Conservation (phyloP, 441 rosid species). For the Corymbia calophylla region DNA sequence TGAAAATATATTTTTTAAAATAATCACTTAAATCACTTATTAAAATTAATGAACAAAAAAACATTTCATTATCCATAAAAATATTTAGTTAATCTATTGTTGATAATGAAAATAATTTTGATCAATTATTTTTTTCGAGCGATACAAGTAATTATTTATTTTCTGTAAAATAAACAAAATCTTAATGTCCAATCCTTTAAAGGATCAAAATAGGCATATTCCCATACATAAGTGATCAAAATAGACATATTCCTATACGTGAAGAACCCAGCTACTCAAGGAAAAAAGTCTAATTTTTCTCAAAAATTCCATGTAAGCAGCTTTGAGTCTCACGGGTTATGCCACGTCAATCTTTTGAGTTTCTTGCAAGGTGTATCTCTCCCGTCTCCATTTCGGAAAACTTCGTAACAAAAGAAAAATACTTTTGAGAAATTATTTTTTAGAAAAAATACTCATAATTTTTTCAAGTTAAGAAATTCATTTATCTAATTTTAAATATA, state of each 20-base stretch:
- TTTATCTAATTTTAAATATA: accelerated
- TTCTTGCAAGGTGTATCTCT: background rate
- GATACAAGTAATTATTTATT: too few relatives aligned
- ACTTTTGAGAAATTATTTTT: accelerated
- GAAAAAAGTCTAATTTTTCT: background rate
- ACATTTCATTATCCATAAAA: accelerated
- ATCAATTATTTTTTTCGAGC: too few relatives aligned
- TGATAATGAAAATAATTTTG: too few relatives aligned
- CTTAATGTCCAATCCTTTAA: background rate
- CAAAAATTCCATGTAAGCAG: background rate
- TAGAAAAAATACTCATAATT: too few relatives aligned
- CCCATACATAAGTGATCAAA: background rate
- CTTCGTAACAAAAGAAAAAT: background rate
- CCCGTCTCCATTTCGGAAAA: background rate
- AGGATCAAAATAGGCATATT: background rate
- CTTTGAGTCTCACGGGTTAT: background rate
- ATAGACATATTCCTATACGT: background rate
- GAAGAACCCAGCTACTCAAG: background rate
- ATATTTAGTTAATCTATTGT: accelerated
- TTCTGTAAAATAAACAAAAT: too few relatives aligned
- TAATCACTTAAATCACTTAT: too few relatives aligned
- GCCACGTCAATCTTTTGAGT: background rate
- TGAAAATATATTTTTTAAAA: too few relatives aligned
- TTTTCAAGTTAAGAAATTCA: background rate
- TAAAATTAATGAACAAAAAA: accelerated